Conservation (phyloP, 2,329 filamentous ascomycete species). For the Fulvia fulva region DNA sequence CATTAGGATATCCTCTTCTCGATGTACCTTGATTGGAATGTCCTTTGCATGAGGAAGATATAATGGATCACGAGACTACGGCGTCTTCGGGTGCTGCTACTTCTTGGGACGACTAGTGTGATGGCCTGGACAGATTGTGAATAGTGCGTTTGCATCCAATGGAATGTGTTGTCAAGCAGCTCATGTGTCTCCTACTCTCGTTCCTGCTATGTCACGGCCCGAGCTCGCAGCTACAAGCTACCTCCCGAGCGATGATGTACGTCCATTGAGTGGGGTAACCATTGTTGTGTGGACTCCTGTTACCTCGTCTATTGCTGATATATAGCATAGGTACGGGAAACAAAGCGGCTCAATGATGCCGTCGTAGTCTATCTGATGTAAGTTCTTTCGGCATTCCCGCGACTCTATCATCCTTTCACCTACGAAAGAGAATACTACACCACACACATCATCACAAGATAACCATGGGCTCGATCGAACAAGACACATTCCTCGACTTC, state of each 20-base stretch:
- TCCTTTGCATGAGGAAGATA: neutral
- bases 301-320: neutral
- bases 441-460: neutral
- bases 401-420: neutral
- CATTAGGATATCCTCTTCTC: slow-evolving; percentile 13
- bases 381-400: neutral
- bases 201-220: neutral
- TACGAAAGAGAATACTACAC: neutral
- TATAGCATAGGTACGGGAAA: neutral
- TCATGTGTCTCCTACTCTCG: neutral
- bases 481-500: slow-evolving; percentile 7
- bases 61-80: slow-evolving; percentile 7
- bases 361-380: neutral
- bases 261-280: neutral
- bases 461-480: slow-evolving; percentile 7
- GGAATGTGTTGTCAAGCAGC: neutral
- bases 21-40: slow-evolving; percentile 16
- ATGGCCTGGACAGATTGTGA: slow-evolving; percentile 17
- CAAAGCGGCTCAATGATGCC: neutral
- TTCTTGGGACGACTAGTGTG: slow-evolving; percentile 9
- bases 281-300: too few species aligned
- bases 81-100: slow-evolving; percentile 11
- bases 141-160: slow-evolving; percentile 10
- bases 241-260: neutral
- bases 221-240: neutral